Conservation (phyloP, 2,329 filamentous ascomycete species). For the Fusarium sacchari region DNA sequence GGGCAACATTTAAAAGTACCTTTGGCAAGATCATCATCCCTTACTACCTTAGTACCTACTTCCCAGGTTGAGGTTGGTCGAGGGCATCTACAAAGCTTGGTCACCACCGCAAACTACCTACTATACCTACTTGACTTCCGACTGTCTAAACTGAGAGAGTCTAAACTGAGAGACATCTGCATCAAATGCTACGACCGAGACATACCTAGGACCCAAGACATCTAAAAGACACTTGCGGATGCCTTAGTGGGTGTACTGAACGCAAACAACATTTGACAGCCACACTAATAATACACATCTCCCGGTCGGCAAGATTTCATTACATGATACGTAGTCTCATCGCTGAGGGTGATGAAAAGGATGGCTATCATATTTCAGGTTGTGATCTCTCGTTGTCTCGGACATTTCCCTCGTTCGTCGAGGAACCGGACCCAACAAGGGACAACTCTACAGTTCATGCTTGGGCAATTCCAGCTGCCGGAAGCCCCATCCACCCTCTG, state of each 20-base stretch:
- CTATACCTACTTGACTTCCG: neutral
- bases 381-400: conserved; percentile 21
- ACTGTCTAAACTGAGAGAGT: conserved; percentile 2
- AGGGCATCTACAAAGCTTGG: neutral
- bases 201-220: conserved; percentile 12
- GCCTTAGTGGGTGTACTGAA: neutral
- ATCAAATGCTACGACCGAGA: conserved; percentile 16
- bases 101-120: neutral
- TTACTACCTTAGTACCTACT: neutral
- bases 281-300: neutral
- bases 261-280: neutral
- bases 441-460: conserved; percentile 1
- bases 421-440: conserved; percentile 4
- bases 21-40: neutral
- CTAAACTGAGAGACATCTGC: conserved; percentile 9
- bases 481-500: neutral
- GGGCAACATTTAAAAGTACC: neutral
- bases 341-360: neutral
- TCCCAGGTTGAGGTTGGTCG: neutral
- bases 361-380: neutral
- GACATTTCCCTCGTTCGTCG: conserved; percentile 17
- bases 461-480: conserved; percentile 26
- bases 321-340: neutral
- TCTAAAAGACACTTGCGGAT: neutral
- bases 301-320: neutral